Evolutionary conservation across 805 yeast species (phyloP), one percentile per base, ranked within the genome.

Genomic region (Saccharomycopsis sp.): DNA sequence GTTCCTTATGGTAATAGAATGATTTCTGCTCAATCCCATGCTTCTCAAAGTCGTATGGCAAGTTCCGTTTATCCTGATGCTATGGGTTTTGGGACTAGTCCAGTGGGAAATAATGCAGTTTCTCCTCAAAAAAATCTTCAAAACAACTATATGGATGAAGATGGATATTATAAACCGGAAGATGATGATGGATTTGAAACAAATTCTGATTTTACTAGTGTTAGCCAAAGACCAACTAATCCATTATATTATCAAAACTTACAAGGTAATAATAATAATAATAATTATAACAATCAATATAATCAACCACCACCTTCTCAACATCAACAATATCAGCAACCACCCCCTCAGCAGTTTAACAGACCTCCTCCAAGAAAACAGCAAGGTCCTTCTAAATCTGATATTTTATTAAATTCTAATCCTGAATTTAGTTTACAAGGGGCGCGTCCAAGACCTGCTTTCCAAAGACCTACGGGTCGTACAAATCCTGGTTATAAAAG

Each of bases 151-250:
- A 23, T 23, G 26, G 31, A 39, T 10, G 28, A 28, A 6, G 39
- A 40, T 19, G 43, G 36, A 6, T 29, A 40, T 20, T 39, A 33
- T 28, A 12, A 19, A 13, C 5, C 13, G 12, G 6, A 14, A 15
- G 54, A 56, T 12, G 48, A 48, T 20, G 54, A 55, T 30, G 58
- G 51, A 14, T 50, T 51, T 18, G 74, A 66, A 14, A 42, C 46
- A 5, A 42, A 33, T 35, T 80, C 89, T 1, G 79, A 78, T 52
- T 79, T 82, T 57, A 81, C 92, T 1, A 76, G 86, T 39, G 83
- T 82, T 2, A 79, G 88, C 5, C 89, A 81, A 58, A 65, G 89
- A 54, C 87, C 78, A 21, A 67, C 75, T 13, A 81, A 81, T 51
- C 83, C 81, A 14, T 59, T 63, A 21, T 76, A 72, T 49, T 66